Evolutionary conservation across 495 filamentous ascomycete genomes (phyloP).

Genomic region (Aspergillus affinis): DNA sequence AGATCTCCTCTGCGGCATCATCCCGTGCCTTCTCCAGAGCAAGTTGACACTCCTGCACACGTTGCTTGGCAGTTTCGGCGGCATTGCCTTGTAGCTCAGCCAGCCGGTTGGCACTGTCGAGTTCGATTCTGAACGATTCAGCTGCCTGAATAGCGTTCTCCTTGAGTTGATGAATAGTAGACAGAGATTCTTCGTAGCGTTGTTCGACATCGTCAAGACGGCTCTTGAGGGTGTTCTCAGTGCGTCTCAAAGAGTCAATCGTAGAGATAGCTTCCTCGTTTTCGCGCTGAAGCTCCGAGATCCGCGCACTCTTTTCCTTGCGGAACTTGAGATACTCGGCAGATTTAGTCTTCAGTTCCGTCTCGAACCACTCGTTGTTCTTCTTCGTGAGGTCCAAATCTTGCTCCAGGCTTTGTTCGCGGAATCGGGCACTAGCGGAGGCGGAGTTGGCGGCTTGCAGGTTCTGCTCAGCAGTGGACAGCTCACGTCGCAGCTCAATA

Average conservation of each 20-base stretch:
- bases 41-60: conserved; percentile 78
- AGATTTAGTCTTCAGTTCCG: conserved; percentile 83
- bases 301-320: conserved; percentile 87
- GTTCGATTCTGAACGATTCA: conserved; percentile 78
- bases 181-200: conserved; percentile 80
- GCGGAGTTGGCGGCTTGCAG: conserved; percentile 77
- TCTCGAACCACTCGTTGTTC: conserved; percentile 89
- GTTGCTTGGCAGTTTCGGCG: conserved; percentile 73
- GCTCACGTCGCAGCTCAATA: conserved; percentile 74
- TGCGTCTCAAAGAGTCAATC: conserved; percentile 73
- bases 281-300: conserved; percentile 81
- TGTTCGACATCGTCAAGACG: conserved; percentile 80
- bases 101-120: conserved; percentile 75
- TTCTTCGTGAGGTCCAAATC: conserved; percentile 82
- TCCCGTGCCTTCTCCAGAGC: conserved; percentile 76
- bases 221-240: conserved; percentile 74
- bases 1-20: conserved; percentile 77
- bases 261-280: conserved; percentile 79
- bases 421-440: conserved; percentile 74
- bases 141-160: conserved; percentile 75
- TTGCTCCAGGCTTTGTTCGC: conserved; percentile 82
- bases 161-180: conserved; percentile 77
- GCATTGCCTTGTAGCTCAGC: conserved; percentile 83
- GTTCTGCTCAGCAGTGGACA: conserved; percentile 75
- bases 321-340: conserved; percentile 85